Evolutionary conservation across 257 asterid genomes (phyloP), one percentile per base, ranked within the genome.

Genomic region (Salvia rosmarinus): DNA sequence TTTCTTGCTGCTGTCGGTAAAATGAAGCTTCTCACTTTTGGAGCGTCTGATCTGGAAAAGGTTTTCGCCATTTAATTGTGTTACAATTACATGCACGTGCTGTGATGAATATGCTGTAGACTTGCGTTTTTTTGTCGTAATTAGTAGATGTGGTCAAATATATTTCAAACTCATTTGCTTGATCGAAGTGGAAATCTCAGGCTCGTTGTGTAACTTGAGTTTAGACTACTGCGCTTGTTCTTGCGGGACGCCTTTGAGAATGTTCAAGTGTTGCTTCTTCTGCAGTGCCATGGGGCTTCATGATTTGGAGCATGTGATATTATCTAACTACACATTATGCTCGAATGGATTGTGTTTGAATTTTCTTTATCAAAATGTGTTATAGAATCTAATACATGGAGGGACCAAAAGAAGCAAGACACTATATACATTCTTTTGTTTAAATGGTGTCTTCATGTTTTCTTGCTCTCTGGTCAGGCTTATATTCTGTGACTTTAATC

Each of bases 21-120:
- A 40, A 88, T 90, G 96, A 90, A 88, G 85, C 92, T 92, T 20
- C 85, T 92, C 46, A 88, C 98, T 0, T 92, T 90, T 51, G 98
- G 87, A 81, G 96, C 96, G 5, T 90, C 98, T 68, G 95, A 92
- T 79, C 85, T 92, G 9, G 98, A 92, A 78, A 90, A 92, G 95
- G 98, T 92, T 73, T 16, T 79, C 66, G 13, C 19, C 59, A 21
- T 12, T 21, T 3, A 3, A 63, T 44, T 16, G 40, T 17, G 46
- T 68, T 46, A n/a, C 25, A 9, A 19, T 43, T 46, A 10, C 19
- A 28, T 42, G 63, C 51, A 67, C 52, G 70, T 71, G 9, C 28
- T 34, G 50, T 9, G 28, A 44, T 67, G 70, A 40, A 43, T 35
- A 61, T 56, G 30, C 9, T 4, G 34, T 68, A 43, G 52, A 43